phyloP scores from a whole-genome alignment of 1,139 yeast species.

The Geotrichum siamense region DNA sequence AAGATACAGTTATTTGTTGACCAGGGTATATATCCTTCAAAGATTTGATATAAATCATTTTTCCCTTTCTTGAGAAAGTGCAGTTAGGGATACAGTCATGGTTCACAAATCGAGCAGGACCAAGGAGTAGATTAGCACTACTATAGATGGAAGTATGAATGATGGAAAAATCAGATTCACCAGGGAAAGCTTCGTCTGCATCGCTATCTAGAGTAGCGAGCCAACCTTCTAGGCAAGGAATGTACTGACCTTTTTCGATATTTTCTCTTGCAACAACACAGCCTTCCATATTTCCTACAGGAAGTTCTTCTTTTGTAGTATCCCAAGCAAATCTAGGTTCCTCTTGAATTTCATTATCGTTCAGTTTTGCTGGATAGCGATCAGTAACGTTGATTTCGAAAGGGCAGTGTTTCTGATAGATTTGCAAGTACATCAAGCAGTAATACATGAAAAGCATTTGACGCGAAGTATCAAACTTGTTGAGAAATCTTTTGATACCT shows the following conservation, averaged over 20 bases:
- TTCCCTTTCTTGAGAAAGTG: slow-evolving; percentile 33
- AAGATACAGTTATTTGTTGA: slow-evolving; percentile 43
- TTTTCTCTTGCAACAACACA: slow-evolving; percentile 37
- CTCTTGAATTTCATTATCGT: slow-evolving; percentile 36
- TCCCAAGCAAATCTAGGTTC: background rate
- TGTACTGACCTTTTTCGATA: slow-evolving; percentile 33
- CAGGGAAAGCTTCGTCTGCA: slow-evolving; percentile 31
- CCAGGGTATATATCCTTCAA: slow-evolving; percentile 36
- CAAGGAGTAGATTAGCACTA: slow-evolving; percentile 40
- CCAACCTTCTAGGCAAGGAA: slow-evolving; percentile 34
- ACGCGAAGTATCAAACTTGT: slow-evolving; percentile 26
- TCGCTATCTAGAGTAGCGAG: slow-evolving; percentile 39
- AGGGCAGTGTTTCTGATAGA: slow-evolving; percentile 37
- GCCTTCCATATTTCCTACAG: slow-evolving; percentile 31
- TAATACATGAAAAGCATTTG: slow-evolving; percentile 37
- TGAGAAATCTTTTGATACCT: slow-evolving; percentile 30
- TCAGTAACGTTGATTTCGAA: slow-evolving; percentile 42
- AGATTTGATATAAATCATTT: slow-evolving; percentile 34
- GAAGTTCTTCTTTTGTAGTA: slow-evolving; percentile 16
- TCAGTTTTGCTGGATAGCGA: slow-evolving; percentile 29
- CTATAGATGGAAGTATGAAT: slow-evolving; percentile 33
- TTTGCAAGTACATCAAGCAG: slow-evolving; percentile 34
- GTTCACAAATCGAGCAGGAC: slow-evolving; percentile 44
- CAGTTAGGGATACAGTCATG: slow-evolving; percentile 44
- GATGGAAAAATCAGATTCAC: slow-evolving; percentile 38